Conservation (phyloP, 352 stramenopile species). For the Poterioochromonas sp. region DNA sequence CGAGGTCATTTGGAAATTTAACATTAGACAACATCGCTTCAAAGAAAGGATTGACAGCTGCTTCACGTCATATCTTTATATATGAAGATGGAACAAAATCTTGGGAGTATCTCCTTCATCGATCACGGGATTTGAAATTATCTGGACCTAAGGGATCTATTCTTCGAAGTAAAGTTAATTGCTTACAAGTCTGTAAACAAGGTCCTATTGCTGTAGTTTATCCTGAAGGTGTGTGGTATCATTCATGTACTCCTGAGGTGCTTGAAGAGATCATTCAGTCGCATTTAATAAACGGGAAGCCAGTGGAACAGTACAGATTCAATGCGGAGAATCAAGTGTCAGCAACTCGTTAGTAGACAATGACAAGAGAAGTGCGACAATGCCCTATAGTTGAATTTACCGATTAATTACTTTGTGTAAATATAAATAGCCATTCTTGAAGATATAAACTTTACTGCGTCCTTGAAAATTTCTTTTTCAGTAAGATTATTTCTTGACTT, state of each 20-base stretch:
- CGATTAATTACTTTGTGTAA: not conserved
- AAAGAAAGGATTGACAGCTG: no score
- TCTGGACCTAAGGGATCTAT: not conserved
- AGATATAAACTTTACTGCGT: not conserved
- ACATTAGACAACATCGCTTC: no score
- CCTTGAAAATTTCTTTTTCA: not conserved
- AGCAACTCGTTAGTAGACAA: not conserved
- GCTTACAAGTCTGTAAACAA: constrained; percentile 11
- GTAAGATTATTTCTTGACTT: not conserved
- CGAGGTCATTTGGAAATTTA: no score
- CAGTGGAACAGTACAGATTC: not conserved
- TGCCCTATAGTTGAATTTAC: not conserved
- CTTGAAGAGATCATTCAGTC: constrained; percentile 25
- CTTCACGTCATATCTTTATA: no score
- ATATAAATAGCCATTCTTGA: not conserved
- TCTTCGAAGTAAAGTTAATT: not conserved
- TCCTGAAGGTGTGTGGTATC: constrained; percentile 29
- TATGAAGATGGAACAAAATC: not conserved
- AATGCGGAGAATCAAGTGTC: not conserved
- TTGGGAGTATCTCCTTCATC: not conserved
- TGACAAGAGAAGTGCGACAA: not conserved
- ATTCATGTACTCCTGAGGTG: constrained; percentile 2
- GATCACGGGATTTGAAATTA: constrained; percentile 10
- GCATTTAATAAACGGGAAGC: constrained; percentile 1
- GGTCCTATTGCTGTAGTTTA: constrained; percentile 28